phyloP scores from a whole-genome alignment of 1,139 yeast species.

The Williopsis jadinii region DNA sequence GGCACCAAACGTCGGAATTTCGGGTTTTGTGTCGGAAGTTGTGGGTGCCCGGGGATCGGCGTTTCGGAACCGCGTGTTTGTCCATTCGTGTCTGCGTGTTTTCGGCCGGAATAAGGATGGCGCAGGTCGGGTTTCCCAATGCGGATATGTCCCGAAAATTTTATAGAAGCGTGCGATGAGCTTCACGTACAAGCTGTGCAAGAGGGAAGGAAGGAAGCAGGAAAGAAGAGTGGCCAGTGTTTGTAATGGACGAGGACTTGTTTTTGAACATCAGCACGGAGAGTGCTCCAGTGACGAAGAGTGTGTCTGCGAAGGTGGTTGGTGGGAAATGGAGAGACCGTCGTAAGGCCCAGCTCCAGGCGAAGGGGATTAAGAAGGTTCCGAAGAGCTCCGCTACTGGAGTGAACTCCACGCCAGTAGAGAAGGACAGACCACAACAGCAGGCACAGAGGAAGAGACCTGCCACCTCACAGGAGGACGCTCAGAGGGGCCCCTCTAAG shows the following conservation, averaged over 20 bases:
- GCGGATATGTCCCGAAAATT: no score
- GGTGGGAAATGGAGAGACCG: constrained; percentile 84
- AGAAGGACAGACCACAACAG: constrained; percentile 1
- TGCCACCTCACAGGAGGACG: constrained; percentile 11
- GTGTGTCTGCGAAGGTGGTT: constrained; percentile 32
- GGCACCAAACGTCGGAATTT: no score
- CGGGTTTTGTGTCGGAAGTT: no score
- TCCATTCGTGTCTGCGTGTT: no score
- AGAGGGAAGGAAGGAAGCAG: neutral
- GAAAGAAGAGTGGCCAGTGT: neutral
- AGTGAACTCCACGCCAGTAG: constrained; percentile 5
- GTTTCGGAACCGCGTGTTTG: no score
- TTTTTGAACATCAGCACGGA: constrained; percentile 53
- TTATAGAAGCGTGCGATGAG: no score
- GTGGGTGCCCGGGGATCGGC: no score
- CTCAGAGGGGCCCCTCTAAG: constrained; percentile 24
- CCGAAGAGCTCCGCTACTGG: constrained; percentile 5
- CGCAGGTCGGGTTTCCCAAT: no score
- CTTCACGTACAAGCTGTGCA: no score
- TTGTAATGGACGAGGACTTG: constrained; percentile 50
- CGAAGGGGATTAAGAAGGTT: constrained; percentile 25
- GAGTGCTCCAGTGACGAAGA: constrained; percentile 14
- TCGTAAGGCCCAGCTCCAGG: constrained; percentile 44
- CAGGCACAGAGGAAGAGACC: constrained; percentile 7
- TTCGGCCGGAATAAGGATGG: no score